Evolutionary conservation across 2,329 filamentous ascomycete genomes (phyloP).

Genomic region (Stemphylium lycopersici): DNA sequence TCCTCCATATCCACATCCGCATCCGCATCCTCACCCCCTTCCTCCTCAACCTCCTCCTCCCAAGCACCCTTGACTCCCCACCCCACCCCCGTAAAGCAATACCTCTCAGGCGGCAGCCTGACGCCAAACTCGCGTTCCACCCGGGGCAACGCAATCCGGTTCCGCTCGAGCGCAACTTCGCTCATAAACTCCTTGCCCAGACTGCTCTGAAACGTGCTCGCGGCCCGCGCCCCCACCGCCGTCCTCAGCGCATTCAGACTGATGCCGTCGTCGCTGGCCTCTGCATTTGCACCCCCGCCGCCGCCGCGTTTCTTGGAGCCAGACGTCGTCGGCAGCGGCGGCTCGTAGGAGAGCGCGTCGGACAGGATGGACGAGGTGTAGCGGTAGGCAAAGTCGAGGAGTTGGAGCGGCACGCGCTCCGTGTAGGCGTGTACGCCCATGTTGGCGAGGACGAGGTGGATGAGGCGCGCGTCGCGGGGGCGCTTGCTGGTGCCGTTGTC

Average conservation of each 20-base stretch:
- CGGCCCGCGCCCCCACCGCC: conserved; percentile 72
- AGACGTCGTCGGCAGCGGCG: conserved; percentile 20
- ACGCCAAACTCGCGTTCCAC: conserved; percentile 64
- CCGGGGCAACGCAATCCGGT: conserved; percentile 53
- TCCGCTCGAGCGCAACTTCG: conserved; percentile 63
- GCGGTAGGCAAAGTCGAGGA: conserved; percentile 86
- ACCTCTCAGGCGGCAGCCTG: conserved; percentile 66
- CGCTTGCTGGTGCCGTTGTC: conserved; percentile 53
- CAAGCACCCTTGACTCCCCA: conserved; percentile 57
- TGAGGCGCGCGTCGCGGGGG: conserved; percentile 77
- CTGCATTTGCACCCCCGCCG: conserved; percentile 15
- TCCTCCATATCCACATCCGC: conserved; percentile 68
- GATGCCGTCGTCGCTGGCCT: conserved; percentile 58
- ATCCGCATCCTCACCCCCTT: conserved; percentile 65
- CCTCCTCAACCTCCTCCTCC: conserved; percentile 66
- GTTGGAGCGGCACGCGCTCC: conserved; percentile 78
- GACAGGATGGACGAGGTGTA: conserved; percentile 75
- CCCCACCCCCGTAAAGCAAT: conserved; percentile 50
- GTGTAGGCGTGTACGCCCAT: conserved; percentile 82
- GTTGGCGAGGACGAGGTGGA: conserved; percentile 79
- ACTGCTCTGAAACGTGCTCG: conserved; percentile 68
- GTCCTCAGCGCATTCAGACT: conserved; percentile 71
- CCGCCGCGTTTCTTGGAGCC: conserved; percentile 31
- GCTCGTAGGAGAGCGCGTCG: conserved; percentile 58
- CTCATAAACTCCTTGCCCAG: conserved; percentile 76